Conservation (phyloP, 139 green algal species). For the Zygnema cylindricum region DNA sequence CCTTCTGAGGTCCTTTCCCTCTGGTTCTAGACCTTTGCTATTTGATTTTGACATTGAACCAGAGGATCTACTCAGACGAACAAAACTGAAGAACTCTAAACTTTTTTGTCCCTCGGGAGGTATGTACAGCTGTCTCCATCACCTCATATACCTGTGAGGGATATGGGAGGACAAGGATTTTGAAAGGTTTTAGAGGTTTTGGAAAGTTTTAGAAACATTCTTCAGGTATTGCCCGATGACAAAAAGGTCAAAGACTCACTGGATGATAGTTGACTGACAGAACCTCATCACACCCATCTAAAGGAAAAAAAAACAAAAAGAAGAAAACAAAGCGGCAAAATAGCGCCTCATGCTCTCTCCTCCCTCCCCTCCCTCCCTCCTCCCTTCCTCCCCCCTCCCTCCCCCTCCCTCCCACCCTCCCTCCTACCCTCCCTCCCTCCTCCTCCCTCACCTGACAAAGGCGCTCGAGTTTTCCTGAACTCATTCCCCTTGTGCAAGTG, state of each 20-base stretch:
- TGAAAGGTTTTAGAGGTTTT: neutral
- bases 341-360: neutral
- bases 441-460: conserved; percentile 55
- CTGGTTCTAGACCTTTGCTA: neutral
- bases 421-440: too few species aligned
- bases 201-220: neutral
- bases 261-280: neutral
- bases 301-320: neutral
- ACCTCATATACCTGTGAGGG: conserved; percentile 15
- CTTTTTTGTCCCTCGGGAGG: too few species aligned
- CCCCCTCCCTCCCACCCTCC: too few species aligned
- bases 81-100: too few species aligned
- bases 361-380: neutral
- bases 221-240: neutral
- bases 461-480: conserved; percentile 44
- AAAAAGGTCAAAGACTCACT: neutral
- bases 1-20: neutral
- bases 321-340: conserved; percentile 4
- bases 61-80: neutral
- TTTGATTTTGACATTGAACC: neutral
- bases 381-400: neutral
- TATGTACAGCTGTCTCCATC: conserved; percentile 42
- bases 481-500: conserved; percentile 54
- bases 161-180: neutral
- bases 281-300: neutral